A percentile compares a stretch with the other conserved stretches of the same genome.
Conservation (phyloP, 805 yeast genomes). For the Zygoascus tannicola region DNA sequence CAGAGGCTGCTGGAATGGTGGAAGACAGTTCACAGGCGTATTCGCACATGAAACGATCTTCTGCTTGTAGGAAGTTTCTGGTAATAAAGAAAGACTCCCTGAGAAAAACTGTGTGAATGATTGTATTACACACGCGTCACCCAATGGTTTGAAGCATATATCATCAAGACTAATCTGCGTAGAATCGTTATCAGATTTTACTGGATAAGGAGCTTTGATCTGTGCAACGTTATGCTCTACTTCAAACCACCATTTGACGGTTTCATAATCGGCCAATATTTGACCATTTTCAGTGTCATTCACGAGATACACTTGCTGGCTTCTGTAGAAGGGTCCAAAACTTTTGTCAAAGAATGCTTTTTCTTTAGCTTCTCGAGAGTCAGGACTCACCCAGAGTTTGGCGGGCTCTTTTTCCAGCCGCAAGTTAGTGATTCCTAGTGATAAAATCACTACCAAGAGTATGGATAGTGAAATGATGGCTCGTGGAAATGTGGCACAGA, state of each 20-base stretch:
- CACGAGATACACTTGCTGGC: constrained; percentile 71
- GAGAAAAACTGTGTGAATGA: constrained; percentile 83
- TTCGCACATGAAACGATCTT: constrained; percentile 52
- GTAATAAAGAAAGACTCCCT: constrained; percentile 45
- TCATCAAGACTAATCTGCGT: constrained; percentile 39
- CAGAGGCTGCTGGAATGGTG: constrained; percentile 84
- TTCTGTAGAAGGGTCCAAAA: constrained; percentile 88
- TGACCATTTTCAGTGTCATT: constrained; percentile 41
- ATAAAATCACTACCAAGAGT: constrained; percentile 36
- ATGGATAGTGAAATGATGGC: constrained; percentile 38
- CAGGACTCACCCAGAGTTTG: constrained; percentile 81
- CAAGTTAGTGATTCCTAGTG: constrained; percentile 44
- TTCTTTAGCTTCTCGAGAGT: constrained; percentile 59
- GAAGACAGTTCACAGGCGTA: constrained; percentile 83
- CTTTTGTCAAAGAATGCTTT: constrained; percentile 60
- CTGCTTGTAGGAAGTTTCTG: constrained; percentile 46
- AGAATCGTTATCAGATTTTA: constrained; percentile 3
- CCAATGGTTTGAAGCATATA: constrained; percentile 72
- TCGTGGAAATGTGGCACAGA: constrained; percentile 56
- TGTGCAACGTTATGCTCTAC: constrained; percentile 49
- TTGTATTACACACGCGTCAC: constrained; percentile 71
- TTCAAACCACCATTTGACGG: constrained; percentile 82
- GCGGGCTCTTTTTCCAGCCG: constrained; percentile 72
- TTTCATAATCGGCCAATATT: constrained; percentile 53
- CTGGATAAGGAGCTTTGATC: constrained; percentile 21